Evolutionary conservation across 371 early-diverging fungal species (phyloP).

Genomic region (Mortierella sp.): DNA sequence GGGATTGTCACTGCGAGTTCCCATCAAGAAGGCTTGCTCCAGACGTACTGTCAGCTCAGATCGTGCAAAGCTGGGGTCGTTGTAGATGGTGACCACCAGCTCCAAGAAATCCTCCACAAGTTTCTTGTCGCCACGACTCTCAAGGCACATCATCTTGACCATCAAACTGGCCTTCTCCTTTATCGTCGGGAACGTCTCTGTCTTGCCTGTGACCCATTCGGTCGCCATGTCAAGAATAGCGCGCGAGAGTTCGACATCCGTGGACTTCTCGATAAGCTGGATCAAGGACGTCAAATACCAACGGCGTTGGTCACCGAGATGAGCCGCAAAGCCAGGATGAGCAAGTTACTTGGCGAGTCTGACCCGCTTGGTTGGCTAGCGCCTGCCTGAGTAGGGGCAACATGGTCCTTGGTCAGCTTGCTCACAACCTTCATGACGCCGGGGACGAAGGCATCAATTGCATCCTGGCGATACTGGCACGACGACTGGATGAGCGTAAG

Average conservation of each 20-base stretch:
- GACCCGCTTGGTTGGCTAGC: slow-evolving; percentile 48
- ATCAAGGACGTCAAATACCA: slow-evolving; percentile 87
- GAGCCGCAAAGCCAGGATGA: slow-evolving; percentile 80
- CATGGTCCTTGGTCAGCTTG: slow-evolving; percentile 87
- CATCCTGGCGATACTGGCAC: slow-evolving; percentile 76
- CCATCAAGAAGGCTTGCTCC: slow-evolving; percentile 95
- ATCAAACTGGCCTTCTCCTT: slow-evolving; percentile 96
- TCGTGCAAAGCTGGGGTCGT: slow-evolving; percentile 81
- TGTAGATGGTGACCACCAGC: slow-evolving; percentile 92
- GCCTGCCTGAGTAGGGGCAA: slow-evolving; percentile 55
- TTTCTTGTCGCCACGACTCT: slow-evolving; percentile 73
- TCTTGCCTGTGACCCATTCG: slow-evolving; percentile 89
- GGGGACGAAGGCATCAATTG: slow-evolving; percentile 79
- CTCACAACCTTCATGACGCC: slow-evolving; percentile 88
- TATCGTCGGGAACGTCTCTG: slow-evolving; percentile 93
- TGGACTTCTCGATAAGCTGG: slow-evolving; percentile 87
- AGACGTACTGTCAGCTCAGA: slow-evolving; percentile 94
- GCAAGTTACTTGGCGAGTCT: slow-evolving; percentile 73
- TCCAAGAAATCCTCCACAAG: slow-evolving; percentile 87
- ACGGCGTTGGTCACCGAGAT: slow-evolving; percentile 91
- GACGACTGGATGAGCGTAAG: slow-evolving; percentile 83
- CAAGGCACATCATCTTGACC: slow-evolving; percentile 92
- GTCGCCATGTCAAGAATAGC: slow-evolving; percentile 86
- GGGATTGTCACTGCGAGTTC: slow-evolving; percentile 85
- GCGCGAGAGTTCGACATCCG: slow-evolving; percentile 78